A percentile compares a stretch with the other conserved stretches of the same genome.
Conservation (phyloP, 208 protist species). For the Acanthamoeba polyphaga region DNA sequence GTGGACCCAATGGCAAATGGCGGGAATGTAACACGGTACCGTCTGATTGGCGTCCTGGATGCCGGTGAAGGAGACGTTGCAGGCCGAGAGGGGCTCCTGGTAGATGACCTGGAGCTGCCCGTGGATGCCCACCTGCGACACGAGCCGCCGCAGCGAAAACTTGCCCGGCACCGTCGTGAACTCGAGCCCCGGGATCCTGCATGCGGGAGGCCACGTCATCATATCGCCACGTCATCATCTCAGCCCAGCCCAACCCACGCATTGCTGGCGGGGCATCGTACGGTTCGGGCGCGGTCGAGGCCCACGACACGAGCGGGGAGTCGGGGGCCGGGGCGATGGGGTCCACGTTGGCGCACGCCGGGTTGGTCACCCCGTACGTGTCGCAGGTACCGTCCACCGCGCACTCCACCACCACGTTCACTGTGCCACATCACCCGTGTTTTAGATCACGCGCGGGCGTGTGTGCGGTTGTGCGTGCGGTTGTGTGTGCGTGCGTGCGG, state of each 20-base stretch:
- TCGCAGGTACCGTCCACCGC: background rate
- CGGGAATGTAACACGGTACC: background rate
- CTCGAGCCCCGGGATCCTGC: background rate
- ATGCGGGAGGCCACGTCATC: too few relatives aligned
- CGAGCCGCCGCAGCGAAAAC: background rate
- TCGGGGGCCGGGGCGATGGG: background rate
- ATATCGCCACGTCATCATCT: too few relatives aligned
- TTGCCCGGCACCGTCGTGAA: background rate
- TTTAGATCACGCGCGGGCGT: too few relatives aligned
- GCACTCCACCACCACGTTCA: background rate
- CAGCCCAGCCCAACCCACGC: background rate
- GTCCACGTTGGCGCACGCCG: background rate
- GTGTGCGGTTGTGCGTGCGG: too few relatives aligned
- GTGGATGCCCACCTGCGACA: slow-evolving; percentile 27
- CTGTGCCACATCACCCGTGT: background rate
- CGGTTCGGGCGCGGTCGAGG: background rate
- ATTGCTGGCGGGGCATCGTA: background rate
- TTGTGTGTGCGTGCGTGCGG: too few relatives aligned
- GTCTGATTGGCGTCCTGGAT: background rate
- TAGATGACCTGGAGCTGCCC: background rate
- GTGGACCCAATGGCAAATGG: too few relatives aligned
- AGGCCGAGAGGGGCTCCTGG: background rate
- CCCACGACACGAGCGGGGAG: background rate
- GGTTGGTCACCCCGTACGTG: background rate
- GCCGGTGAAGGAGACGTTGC: slow-evolving; percentile 10